Evolutionary conservation across 306 rosid species (phyloP), one percentile per base, ranked within the genome.

Genomic region (Malus asiatica): DNA sequence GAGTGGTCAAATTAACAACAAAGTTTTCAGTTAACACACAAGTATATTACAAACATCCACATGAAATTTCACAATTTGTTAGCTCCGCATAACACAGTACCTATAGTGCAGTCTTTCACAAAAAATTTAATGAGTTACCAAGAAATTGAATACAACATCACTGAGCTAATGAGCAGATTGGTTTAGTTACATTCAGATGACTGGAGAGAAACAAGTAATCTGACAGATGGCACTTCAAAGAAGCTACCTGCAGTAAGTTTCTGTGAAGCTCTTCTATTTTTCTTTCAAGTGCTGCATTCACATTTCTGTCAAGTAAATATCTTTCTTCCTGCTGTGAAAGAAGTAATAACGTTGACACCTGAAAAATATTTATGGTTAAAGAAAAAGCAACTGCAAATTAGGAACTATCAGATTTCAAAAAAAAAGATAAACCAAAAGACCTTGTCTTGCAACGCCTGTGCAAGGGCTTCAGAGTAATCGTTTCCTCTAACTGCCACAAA

Each of bases 291-390:
- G 97, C 93, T 40, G 81, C 83, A 74, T 70, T 87, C 79, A 92
- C 96, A 89, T 96, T 90, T 79, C 89, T 88, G 83, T 92, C 96
- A 72, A 96, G 84, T 70, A 90, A 79, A 85, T 92, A 80, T 75
- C 99, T 89, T 85, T 92, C 99, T 55, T 96, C 99, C 80, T 96
- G 93, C 87, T 96, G 99, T 23, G 99, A 96, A 65, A 96, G 83
- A 80, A 90, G 96, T 83, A 96, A 81, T 76, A 92, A 78, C 59
- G 93, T 77, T 69, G 81, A 80, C 81, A 96, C 98, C 99, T 96
- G 89, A 70, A 70, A 78, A 68, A 66, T 33, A 78, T 66, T 78
- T 77, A 79, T 48, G 35, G 55, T 35, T 68, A 76, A 73, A 68
- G 71, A 64, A 68, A 25, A 32, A 76, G 32, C 42, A 19, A 16